Conservation (phyloP, 352 stramenopile species). For the Globisporangium nunn region DNA sequence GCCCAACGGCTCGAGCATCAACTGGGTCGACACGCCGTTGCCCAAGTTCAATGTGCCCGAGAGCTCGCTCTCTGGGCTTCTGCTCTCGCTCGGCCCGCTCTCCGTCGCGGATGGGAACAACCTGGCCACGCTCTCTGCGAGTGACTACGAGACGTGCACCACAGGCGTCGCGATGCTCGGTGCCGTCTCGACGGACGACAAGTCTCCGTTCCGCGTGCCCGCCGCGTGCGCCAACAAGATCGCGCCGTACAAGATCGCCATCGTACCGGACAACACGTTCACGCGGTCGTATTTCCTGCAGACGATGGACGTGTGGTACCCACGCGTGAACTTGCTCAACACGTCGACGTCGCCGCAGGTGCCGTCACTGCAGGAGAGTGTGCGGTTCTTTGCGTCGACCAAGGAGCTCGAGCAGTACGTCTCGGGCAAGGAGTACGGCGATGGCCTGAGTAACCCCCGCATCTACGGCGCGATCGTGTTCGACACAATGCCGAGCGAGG, state of each 20-base stretch:
- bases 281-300: slow-evolving; percentile 49
- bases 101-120: slow-evolving; percentile 8
- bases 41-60: slow-evolving; percentile 45
- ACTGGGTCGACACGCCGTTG: slow-evolving; percentile 24
- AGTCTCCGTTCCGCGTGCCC: slow-evolving; percentile 27
- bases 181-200: slow-evolving; percentile 24
- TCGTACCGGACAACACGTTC: slow-evolving; percentile 42
- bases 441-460: slow-evolving; percentile 10
- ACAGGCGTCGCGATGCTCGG: slow-evolving; percentile 23
- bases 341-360: slow-evolving; percentile 4
- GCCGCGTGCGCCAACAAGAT: slow-evolving; percentile 29
- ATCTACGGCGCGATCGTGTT: slow-evolving; percentile 49
- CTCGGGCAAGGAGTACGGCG: slow-evolving; percentile 26
- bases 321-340: slow-evolving; percentile 14
- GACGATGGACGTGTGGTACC: slow-evolving; percentile 48
- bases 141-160: slow-evolving; percentile 20
- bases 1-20: slow-evolving; percentile 11
- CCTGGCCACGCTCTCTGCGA: slow-evolving; percentile 17
- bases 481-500: slow-evolving; percentile 18
- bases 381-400: slow-evolving; percentile 25
- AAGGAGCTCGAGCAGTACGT: slow-evolving; percentile 26
- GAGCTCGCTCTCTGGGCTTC: slow-evolving; percentile 45
- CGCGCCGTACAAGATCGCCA: slow-evolving; percentile 50
- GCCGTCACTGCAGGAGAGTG: slow-evolving; percentile 33
- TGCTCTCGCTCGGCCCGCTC: slow-evolving; percentile 38